A percentile compares a stretch with the other conserved stretches of the same genome.
These are phyloP conservation scores for Cryptococcus wingfieldii DNA, from an alignment of 1,284 basidiomycete species.

Conservation along the genomic window DNA sequence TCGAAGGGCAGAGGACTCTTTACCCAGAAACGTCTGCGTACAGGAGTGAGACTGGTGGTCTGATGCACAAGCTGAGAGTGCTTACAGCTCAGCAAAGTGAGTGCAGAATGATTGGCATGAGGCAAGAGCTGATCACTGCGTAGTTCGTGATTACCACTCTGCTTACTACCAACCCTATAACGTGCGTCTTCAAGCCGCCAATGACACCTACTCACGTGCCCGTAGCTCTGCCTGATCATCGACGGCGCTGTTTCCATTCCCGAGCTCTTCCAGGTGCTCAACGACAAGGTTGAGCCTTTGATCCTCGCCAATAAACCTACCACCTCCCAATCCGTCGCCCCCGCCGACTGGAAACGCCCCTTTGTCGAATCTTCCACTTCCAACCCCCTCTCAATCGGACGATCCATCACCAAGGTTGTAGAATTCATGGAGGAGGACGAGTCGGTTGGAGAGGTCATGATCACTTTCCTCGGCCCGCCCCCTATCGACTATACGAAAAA, in stretches of 20 bases:
- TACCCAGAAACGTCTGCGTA: constrained; percentile 84
- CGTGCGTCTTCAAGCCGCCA: constrained; percentile 53
- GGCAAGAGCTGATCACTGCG: background rate
- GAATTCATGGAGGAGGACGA: constrained; percentile 99
- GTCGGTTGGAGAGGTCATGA: constrained; percentile 79
- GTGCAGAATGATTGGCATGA: constrained; percentile 15
- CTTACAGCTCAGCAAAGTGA: constrained; percentile 86
- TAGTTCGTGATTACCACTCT: constrained; percentile 84
- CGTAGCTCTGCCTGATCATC: constrained; percentile 48
- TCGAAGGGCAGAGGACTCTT: constrained; percentile 69
- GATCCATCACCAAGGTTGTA: constrained; percentile 59
- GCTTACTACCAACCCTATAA: constrained; percentile 96
- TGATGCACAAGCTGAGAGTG: constrained; percentile 85
- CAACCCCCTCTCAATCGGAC: constrained; percentile 57
- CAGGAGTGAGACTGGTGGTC: constrained; percentile 91
- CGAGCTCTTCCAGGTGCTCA: constrained; percentile 63
- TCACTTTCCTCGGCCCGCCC: constrained; percentile 75
- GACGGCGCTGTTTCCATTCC: constrained; percentile 53
- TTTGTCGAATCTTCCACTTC: constrained; percentile 85
- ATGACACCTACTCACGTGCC: constrained; percentile 55
- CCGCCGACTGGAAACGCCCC: constrained; percentile 84
- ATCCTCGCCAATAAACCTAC: constrained; percentile 53
- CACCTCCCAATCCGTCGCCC: constrained; percentile 33
- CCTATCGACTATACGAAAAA: constrained; percentile 70
- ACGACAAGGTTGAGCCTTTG: constrained; percentile 74